A percentile compares a stretch with the other conserved stretches of the same genome.
Conservation (phyloP, 225 moss, liverwort and hornwort species). For the Sphagnum contortum region DNA sequence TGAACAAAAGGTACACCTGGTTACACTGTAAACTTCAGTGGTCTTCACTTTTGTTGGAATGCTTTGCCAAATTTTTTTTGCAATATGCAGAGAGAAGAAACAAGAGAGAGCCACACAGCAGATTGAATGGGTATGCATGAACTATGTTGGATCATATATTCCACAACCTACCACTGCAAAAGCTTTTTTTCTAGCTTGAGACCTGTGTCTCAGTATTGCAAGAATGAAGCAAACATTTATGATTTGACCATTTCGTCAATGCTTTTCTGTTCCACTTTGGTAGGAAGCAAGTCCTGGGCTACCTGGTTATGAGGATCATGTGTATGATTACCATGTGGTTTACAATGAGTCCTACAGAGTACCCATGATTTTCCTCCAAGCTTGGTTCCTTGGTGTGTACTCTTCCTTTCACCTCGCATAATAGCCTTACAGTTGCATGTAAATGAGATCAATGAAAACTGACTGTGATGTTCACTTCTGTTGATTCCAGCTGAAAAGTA, state of each 20-base stretch:
- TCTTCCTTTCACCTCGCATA: neutral
- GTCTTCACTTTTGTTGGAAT: neutral
- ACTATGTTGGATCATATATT: no score
- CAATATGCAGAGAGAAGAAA: neutral
- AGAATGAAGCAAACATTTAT: no score
- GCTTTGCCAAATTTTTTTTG: neutral
- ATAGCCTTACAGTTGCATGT: neutral
- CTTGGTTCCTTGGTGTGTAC: constrained; percentile 44
- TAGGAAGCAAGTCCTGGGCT: neutral
- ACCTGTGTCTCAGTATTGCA: no score
- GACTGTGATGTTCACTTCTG: constrained; percentile 14
- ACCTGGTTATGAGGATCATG: constrained; percentile 32
- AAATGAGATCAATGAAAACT: neutral
- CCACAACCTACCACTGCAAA: no score
- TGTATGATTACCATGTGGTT: constrained; percentile 66
- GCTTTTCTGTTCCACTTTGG: no score
- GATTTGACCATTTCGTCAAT: no score
- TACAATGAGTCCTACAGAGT: constrained; percentile 93
- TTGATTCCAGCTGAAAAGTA: constrained; percentile 58
- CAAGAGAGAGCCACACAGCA: neutral
- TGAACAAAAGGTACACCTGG: constrained; percentile 20
- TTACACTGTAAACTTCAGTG: neutral
- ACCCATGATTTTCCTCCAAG: constrained; percentile 63
- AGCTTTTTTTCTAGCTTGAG: no score
- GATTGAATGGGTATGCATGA: no score